These are phyloP conservation scores for Beta corolliflora DNA, from an alignment of 179 eudicot species.

Conservation along the genomic window DNA sequence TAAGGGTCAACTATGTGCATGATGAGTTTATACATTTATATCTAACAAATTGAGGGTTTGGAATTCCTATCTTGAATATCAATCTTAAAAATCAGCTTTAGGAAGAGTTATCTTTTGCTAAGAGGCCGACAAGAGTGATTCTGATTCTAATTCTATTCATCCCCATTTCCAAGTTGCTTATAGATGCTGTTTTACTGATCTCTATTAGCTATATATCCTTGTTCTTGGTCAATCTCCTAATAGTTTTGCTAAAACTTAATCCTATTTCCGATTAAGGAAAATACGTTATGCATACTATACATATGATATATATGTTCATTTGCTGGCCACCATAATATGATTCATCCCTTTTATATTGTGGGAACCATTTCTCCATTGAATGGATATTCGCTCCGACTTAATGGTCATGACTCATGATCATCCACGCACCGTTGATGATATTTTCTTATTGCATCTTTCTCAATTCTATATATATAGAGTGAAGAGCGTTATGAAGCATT, in stretches of 20 bases:
- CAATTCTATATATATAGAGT: too few species aligned
- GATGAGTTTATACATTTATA: not conserved
- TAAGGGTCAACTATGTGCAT: constrained; percentile 31
- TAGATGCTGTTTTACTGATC: constrained; percentile 21
- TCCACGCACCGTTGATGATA: too few species aligned
- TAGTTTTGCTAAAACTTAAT: not conserved
- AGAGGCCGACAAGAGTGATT: constrained; percentile 62
- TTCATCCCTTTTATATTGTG: too few species aligned
- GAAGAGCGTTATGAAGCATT: too few species aligned
- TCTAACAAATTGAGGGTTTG: constrained; percentile 22
- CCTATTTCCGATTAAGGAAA: too few species aligned
- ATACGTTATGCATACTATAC: too few species aligned
- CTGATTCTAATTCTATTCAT: constrained; percentile 36
- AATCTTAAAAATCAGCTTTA: constrained; percentile 44
- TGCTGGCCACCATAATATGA: too few species aligned
- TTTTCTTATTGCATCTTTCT: too few species aligned
- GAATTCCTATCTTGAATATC: constrained; percentile 49
- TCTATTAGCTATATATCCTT: not conserved
- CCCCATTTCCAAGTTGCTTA: constrained; percentile 9
- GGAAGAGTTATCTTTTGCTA: constrained; percentile 30
- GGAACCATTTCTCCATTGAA: too few species aligned
- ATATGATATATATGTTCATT: too few species aligned
- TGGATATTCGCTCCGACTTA: too few species aligned
- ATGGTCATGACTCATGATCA: too few species aligned
- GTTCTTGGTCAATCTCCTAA: not conserved